These are phyloP conservation scores for Suhomyces faveliae DNA, from an alignment of 805 yeast genomes.

Conservation along the genomic window DNA sequence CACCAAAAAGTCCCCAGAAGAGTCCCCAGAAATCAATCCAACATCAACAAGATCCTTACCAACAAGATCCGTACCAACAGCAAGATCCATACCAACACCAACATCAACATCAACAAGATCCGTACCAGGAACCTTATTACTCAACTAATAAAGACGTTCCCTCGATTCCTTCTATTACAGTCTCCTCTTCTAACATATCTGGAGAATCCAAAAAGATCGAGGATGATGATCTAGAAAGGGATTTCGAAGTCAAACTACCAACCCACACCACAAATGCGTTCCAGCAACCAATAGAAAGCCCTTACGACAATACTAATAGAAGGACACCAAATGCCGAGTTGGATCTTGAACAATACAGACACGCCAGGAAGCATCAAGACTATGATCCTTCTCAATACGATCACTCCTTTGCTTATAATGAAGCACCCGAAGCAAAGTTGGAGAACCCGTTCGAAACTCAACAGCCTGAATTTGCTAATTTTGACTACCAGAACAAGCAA, in stretches of 20 bases:
- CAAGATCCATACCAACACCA: neutral
- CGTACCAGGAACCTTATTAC: neutral
- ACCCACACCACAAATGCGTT: conserved; percentile 25
- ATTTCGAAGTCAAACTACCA: conserved; percentile 25
- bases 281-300: conserved; percentile 30
- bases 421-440: conserved; percentile 4
- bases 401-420: neutral
- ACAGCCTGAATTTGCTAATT: conserved; percentile 17
- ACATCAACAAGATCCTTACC: conserved; percentile 1
- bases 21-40: conserved; percentile 3
- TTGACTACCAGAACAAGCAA: conserved; percentile 27
- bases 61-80: neutral
- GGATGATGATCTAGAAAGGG: conserved; percentile 24
- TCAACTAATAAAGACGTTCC: conserved; percentile 2
- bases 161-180: conserved; percentile 8
- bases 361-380: conserved; percentile 15
- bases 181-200: conserved; percentile 2
- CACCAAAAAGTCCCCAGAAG: conserved; percentile 3
- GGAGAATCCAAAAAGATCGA: conserved; percentile 7
- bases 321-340: conserved; percentile 18
- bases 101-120: neutral
- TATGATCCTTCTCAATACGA: conserved; percentile 12
- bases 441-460: conserved; percentile 9
- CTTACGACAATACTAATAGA: conserved; percentile 16
- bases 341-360: conserved; percentile 18